Evolutionary conservation across 768 basidiomycete genomes (phyloP), one percentile per base, ranked within the genome.

Genomic region (Infundibulicybe gibba): DNA sequence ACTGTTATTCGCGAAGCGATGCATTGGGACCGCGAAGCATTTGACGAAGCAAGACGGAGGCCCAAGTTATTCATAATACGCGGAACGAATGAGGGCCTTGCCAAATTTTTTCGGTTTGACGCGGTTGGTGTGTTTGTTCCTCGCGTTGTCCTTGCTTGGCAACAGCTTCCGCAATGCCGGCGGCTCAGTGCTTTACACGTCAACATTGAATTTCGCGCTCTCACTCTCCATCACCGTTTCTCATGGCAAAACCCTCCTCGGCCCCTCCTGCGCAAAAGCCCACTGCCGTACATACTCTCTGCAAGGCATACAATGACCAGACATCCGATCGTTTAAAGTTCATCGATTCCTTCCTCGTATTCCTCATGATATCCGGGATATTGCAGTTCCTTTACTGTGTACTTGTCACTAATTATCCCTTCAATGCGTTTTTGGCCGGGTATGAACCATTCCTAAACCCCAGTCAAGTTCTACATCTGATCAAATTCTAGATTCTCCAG

Each of bases 371-470:
- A 40, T 89, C 90, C 2, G 97, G 97, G 57, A 76, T 94, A 49
- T 62, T 83, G 39, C 94, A 97, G 64, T 97, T 99, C 69, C 69
- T 79, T 9, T 98, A 98, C 71, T 93, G 95, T 70, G 68, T 95
- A 25, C 74, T 92, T 54, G 76, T 99, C 51, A 93, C 93, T 48
- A 88, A 84, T 70, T 98, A 84, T 68, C 97, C 97, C 17, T 97
- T 94, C 76, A 97, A 99, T 56, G 93, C 97, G 33, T 99, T 99
- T 70, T 67, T 97, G 56, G 85, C 93, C 52, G 94, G 93, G 97
- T 97, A 68, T 51, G 90, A 68, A 6, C 15, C 33, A 40, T 14
- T 1, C 32, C 45, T 15, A 19, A 15, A 39, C 12, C 10, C 48
- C 12, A 11, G n/a, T 31, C 34, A 21, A 15, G 16, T 21, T 35